Base-by-base conservation (phyloP, 148 eudicot species). In the Persicaria tinctoria region DNA sequence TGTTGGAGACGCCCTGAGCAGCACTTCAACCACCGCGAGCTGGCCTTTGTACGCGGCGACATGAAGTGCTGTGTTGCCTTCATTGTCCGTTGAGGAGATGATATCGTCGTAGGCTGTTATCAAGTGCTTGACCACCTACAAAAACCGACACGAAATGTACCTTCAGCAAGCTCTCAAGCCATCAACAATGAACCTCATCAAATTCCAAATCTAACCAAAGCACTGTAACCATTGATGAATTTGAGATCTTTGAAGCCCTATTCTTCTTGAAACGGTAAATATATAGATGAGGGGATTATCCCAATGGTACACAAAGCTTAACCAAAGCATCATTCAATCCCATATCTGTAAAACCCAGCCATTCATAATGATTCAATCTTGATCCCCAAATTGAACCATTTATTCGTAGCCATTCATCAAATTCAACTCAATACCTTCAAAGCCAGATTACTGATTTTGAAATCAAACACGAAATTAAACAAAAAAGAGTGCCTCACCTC, bases 51-150 rank as follows among this genome's bases (percentile, higher is more conserved):
- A 82, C 68, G 98, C 98, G 50, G 98, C 98, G 45, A 86, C 83
- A 41, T 94, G 98, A 70, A 94, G 76, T 7, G 97, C 91, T 45
- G 92, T 92, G 84, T 94, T 94, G 80, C 98, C 98, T 18, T 84
- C 80, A 60, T 89, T 87, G 86, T 94, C 92, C 16, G 74, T 76
- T 18, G 93, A 82, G 62, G 87, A 76, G 82, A 90, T 86, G 76
- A 92, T 83, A 56, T 84, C 88, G 48, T 75, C 87, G 48, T 80
- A 87, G 13, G 92, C 81, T 75, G 86, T 69, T 76, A 87, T 60
- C 68, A 94, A 86, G 81, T 90, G 71, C 64, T 88, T 84, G 13
- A 89, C 92, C 54, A 88, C 87, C 98, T 93, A 79, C 80, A 84
- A 6, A 74, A 56, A 59, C 38, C 79, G 73, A 48, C 81, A 44